phyloP scores from a whole-genome alignment of 1,139 yeast species.

The Zygosaccharomyces sapae region DNA sequence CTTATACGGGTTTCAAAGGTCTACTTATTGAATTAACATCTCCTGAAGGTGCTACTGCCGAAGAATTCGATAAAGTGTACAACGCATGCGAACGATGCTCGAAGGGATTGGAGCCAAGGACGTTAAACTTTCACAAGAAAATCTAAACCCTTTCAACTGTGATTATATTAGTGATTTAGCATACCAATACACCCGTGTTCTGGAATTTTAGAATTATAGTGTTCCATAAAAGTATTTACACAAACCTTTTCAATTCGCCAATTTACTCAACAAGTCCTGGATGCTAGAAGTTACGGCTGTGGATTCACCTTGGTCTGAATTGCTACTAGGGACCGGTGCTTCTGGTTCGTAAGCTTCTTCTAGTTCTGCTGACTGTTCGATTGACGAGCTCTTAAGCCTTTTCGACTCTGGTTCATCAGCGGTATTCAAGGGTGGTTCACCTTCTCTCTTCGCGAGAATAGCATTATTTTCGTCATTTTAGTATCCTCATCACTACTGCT shows the following conservation, averaged over 20 bases:
- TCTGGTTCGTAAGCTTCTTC: constrained; percentile 14
- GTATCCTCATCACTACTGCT: constrained; percentile 15
- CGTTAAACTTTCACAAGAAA: constrained; percentile 22
- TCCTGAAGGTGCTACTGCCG: constrained; percentile 13
- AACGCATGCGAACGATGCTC: constrained; percentile 18
- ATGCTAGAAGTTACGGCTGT: constrained; percentile 32
- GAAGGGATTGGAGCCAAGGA: constrained; percentile 23
- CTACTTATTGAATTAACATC: constrained; percentile 30
- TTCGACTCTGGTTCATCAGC: constrained; percentile 7
- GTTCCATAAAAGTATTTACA: neutral
- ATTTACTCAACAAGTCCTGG: constrained; percentile 35
- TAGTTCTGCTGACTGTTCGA: constrained; percentile 3
- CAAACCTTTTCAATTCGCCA: constrained; percentile 26
- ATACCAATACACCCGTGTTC: constrained; percentile 30
- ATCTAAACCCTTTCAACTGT: constrained; percentile 10
- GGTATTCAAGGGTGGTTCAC: constrained; percentile 4
- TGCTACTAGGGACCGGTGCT: constrained; percentile 3
- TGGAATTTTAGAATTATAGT: constrained; percentile 20
- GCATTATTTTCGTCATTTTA: constrained; percentile 5
- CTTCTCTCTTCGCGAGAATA: constrained; percentile 1
- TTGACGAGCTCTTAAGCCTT: constrained; percentile 8
- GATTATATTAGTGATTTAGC: constrained; percentile 28
- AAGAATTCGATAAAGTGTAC: constrained; percentile 19
- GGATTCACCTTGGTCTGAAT: constrained; percentile 9
- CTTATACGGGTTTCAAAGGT: constrained; percentile 36